phyloP scores from a whole-genome alignment of 2,329 filamentous ascomycete genomes.

The Xylariaceae sp. region DNA sequence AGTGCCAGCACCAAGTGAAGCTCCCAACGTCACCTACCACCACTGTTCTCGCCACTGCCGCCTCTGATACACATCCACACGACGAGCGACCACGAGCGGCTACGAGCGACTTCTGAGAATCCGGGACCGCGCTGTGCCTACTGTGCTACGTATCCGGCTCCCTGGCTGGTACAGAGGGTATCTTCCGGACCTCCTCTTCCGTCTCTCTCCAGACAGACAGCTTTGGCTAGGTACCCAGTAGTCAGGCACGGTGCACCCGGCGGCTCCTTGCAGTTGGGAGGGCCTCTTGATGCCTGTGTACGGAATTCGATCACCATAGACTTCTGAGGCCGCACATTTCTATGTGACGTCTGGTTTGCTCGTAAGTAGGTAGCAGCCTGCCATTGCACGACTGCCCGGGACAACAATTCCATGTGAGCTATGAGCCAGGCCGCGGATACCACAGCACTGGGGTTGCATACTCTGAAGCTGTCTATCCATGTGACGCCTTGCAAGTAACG shows the following conservation, averaged over 20 bases:
- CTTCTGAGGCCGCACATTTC: slow-evolving; percentile 6
- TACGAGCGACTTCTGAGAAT: no score
- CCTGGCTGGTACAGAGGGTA: no score
- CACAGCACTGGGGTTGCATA: no score
- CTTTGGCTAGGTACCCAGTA: neutral
- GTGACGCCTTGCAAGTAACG: no score
- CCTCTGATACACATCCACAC: no score
- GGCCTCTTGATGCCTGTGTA: neutral
- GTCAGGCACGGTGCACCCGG: slow-evolving; percentile 1
- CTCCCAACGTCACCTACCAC: slow-evolving; percentile 7
- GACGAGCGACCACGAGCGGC: neutral
- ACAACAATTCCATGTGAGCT: no score
- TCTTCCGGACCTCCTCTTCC: neutral
- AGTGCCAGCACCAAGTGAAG: slow-evolving; percentile 11
- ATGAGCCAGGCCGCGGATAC: no score
- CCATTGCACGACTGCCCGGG: no score
- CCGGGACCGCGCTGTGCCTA: no score
- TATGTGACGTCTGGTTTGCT: slow-evolving; percentile 20
- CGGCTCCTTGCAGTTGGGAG: neutral
- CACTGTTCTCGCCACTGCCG: neutral
- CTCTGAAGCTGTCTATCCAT: no score
- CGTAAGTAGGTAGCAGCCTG: slow-evolving; percentile 16
- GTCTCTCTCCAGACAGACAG: neutral
- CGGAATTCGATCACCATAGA: neutral
- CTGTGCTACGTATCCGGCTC: no score